Base-by-base conservation (phyloP, 257 asterid genomes). In the Fraxinus cuspidata region DNA sequence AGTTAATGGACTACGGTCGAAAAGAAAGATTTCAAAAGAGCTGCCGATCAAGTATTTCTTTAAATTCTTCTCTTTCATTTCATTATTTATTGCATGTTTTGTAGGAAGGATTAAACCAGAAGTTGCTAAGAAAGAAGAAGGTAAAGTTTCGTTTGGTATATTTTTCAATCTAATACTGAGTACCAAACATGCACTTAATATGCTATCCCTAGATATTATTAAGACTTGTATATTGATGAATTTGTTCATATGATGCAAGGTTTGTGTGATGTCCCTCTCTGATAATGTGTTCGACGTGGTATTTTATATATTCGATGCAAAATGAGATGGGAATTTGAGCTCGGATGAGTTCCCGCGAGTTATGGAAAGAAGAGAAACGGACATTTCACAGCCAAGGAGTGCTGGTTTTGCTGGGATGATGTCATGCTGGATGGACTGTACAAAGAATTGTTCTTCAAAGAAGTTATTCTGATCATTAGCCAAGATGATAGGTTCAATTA, bases 301-400 rank as follows among this genome's bases (percentile, higher is more conserved):
- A 27, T 92, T 87, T 78, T 88, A 86, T 73, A 82, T 88, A 80
- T 94, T 94, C 38, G 97, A 94, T 80, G 74, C 85, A 29, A 88
- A 95, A 67, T 81, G 67, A 10, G 98, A 95, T 77, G 98, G 97
- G 71, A 86, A 69, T 81, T 84, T 95, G n/a, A 90, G 99, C 84
- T 73, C 92, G 15, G 91, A 90, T n/a, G 99, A 95, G 88, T 91
- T 95, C 82, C 40, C 90, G 74, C 83, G 96, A 73, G 97, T 91
- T 38, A 64, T 92, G 29, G 88, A 92, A 79, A 85, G 89, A 75
- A 81, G 91, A 68, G 97, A 88, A 79, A 82, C 72, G 6, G 84
- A 84, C 42, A 83, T 71, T 28, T 83, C 91, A 56, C 84, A 81
- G 81, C 85, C 89, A 13, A 83, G 63, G 38, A 90, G 85, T 38